Evolutionary conservation across 78 protist species (phyloP).

Genomic region (Isochrysis galbana): DNA sequence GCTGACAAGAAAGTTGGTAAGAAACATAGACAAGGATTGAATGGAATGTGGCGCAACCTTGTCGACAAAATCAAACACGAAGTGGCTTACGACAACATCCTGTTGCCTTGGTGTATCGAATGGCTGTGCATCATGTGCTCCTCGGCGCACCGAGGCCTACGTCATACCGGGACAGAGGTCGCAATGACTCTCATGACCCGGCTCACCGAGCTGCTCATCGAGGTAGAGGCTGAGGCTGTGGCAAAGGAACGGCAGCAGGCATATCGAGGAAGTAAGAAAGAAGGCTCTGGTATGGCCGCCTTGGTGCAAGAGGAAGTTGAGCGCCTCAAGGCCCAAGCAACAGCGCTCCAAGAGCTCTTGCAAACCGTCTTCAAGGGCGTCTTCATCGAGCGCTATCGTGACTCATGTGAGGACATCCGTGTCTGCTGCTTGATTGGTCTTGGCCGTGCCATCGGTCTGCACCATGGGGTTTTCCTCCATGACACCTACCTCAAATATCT

Average conservation of each 20-base stretch:
- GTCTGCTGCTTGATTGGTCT: not conserved
- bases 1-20: not conserved
- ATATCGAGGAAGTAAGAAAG: not conserved
- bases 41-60: not conserved
- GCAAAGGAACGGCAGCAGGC: not conserved
- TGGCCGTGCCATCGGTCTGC: not conserved
- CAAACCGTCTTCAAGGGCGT: not conserved
- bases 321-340: not conserved
- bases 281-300: not conserved
- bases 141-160: not conserved
- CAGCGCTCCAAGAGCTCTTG: not conserved
- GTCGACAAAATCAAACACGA: not conserved
- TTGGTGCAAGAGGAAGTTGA: not conserved
- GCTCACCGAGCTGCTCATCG: not conserved
- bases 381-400: not conserved
- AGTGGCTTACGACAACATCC: not conserved
- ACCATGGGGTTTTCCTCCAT: not conserved
- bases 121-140: not conserved
- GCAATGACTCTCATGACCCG: not conserved
- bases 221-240: not conserved
- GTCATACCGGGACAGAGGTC: not conserved
- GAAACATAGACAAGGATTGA: not conserved
- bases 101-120: not conserved
- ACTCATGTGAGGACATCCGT: not conserved
- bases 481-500: not conserved